Base-by-base conservation (phyloP, 257 asterid genomes). In the Penstemon barbatus region DNA sequence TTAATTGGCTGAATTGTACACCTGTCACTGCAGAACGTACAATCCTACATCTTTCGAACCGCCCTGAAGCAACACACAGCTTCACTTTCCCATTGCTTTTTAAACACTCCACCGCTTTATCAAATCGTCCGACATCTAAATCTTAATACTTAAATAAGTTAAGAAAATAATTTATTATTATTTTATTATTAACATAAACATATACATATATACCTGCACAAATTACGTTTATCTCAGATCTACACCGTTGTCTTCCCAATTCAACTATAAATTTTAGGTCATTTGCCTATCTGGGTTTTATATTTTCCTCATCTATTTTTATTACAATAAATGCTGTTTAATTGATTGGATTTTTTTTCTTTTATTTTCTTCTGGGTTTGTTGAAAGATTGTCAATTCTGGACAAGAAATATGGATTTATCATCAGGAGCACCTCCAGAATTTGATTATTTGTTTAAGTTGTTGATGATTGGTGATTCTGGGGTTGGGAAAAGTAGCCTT, bases 401-500 rank as follows among this genome's bases (percentile, higher is more conserved):
- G 45, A 39, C 57, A 15, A 18, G 61, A n/a, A 56, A 53, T 12
- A 83, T 83, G 88, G 85, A 77, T 66, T 69, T 84, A 13, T 81
- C 86, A 5, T 79, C 87, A 6, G 68, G 85, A 6, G 42, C 86
- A 46, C 78, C 70, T 62, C 73, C 83, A 5, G 88, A 83, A 69
- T 84, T 81, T 57, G 89, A 84, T 75, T 87, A 76, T 73, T 53
- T 84, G 83, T 84, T 84, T 66, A 84, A 84, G 86, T 37, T 84
- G 79, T 64, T 84, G 68, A 63, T 84, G 84, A 81, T 92, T n/a
- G 97, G 97, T 19, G 97, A 92, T 82, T 92, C 98, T 57, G 98
- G 98, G 55, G 98, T 92, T 68, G 98, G 98, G 39, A 92, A 92
- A 72, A 92, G 98, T 48, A 87, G 78, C 61, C 89, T 92, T 54